Evolutionary conservation across 805 yeast genomes (phyloP).

Genomic region (Blastobotrys mokoenaii): DNA sequence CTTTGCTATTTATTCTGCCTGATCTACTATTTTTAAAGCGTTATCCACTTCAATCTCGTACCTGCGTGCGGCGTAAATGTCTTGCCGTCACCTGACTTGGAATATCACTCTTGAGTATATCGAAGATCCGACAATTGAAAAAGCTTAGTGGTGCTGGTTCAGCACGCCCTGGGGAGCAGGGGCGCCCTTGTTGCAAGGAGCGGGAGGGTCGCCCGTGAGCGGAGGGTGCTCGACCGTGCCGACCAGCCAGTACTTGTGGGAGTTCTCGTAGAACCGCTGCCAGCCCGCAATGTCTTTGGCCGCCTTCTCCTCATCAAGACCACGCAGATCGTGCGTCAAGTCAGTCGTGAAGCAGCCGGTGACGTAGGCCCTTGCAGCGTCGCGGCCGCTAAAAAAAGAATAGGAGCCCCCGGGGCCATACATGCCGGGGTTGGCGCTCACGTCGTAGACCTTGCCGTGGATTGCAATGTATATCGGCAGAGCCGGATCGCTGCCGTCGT

Average conservation of each 20-base stretch:
- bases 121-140: background rate
- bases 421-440: conserved; percentile 38
- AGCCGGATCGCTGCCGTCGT: conserved; percentile 40
- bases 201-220: conserved; percentile 42
- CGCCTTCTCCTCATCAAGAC: conserved; percentile 39
- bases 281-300: conserved; percentile 38
- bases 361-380: conserved; percentile 58
- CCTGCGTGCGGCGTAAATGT: too few relatives aligned
- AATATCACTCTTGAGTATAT: too few relatives aligned
- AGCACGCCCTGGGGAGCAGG: background rate
- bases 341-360: conserved; percentile 64
- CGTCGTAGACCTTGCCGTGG: conserved; percentile 59
- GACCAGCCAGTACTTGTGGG: conserved; percentile 50
- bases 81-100: too few relatives aligned
- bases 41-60: too few relatives aligned
- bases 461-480: conserved; percentile 53
- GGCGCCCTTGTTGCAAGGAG: conserved; percentile 32
- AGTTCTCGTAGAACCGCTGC: conserved; percentile 41
- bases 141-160: background rate
- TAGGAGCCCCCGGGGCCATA: conserved; percentile 59
- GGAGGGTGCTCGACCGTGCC: conserved; percentile 45
- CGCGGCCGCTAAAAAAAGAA: conserved; percentile 51
- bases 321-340: conserved; percentile 59
- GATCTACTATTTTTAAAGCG: too few relatives aligned
- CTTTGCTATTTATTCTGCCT: too few relatives aligned